Percentiles rank a stretch among this genome's conserved stretches.
These are phyloP conservation scores for Nannizziopsis arthrosporioides DNA, from an alignment of 2,329 filamentous ascomycete species.

Conservation along the genomic window DNA sequence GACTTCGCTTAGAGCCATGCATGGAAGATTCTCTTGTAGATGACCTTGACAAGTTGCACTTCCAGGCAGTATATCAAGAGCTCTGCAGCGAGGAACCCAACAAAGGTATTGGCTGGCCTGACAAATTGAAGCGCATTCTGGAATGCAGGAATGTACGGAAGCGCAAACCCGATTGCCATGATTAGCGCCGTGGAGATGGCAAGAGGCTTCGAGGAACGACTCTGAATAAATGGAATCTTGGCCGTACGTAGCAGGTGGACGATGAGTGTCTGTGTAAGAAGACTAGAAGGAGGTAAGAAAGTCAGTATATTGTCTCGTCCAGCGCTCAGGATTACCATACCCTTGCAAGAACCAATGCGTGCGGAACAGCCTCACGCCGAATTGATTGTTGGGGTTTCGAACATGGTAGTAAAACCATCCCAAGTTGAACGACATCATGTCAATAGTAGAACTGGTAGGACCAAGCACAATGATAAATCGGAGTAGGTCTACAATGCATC, in stretches of 20 bases:
- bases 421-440: neutral
- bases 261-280: conserved; percentile 1
- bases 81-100: conserved; percentile 1
- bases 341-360: conserved; percentile 5
- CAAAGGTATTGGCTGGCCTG: neutral
- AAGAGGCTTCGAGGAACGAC: neutral
- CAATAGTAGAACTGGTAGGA: conserved; percentile 1
- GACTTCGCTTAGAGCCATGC: neutral
- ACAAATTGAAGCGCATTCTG: neutral
- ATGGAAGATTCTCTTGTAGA: conserved; percentile 1
- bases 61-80: conserved; percentile 1
- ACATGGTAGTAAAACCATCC: conserved; percentile 2
- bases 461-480: conserved; percentile 1
- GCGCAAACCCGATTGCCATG: neutral
- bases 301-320: neutral
- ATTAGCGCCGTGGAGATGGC: neutral
- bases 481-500: neutral
- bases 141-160: neutral
- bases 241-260: conserved; percentile 4
- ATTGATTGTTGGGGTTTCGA: neutral
- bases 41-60: conserved; percentile 1
- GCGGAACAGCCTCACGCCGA: neutral
- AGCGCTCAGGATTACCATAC: neutral
- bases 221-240: conserved; percentile 1
- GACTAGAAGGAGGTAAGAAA: neutral